These are phyloP conservation scores for Penicillium atrosanguineum DNA, from an alignment of 495 filamentous ascomycete genomes.

Conservation along the genomic window DNA sequence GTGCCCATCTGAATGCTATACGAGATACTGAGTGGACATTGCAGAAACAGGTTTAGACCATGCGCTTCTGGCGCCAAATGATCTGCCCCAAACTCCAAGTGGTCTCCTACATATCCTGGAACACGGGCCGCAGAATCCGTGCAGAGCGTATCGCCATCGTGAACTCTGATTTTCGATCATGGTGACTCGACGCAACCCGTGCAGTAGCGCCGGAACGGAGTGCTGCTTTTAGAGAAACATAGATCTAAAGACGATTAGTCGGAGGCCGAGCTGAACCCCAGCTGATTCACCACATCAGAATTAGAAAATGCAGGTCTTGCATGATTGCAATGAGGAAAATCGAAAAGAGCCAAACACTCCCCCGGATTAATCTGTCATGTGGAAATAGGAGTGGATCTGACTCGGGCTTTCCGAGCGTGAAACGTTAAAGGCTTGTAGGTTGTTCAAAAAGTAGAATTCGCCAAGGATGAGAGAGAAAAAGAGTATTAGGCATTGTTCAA, in stretches of 20 bases:
- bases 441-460: not conserved
- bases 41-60: constrained; percentile 5
- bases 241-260: not conserved
- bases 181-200: not conserved
- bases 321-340: not conserved
- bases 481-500: not conserved
- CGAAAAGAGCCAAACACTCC: not conserved
- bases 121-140: constrained; percentile 11
- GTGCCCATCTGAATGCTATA: not conserved
- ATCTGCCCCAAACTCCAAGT: constrained; percentile 1
- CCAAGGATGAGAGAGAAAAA: not conserved
- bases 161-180: constrained; percentile 4
- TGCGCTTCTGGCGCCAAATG: constrained; percentile 13
- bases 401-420: not conserved
- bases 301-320: not conserved
- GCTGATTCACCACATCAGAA: not conserved
- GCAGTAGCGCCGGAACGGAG: not conserved
- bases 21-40: not conserved
- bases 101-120: constrained; percentile 20
- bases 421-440: constrained; percentile 1
- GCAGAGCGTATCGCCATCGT: constrained; percentile 13
- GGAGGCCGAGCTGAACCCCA: not conserved
- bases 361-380: not conserved
- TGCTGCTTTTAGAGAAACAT: not conserved
- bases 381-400: constrained; percentile 8